Base-by-base conservation (phyloP, 1,139 yeast genomes). In the Wickerhamomyces sp. region DNA sequence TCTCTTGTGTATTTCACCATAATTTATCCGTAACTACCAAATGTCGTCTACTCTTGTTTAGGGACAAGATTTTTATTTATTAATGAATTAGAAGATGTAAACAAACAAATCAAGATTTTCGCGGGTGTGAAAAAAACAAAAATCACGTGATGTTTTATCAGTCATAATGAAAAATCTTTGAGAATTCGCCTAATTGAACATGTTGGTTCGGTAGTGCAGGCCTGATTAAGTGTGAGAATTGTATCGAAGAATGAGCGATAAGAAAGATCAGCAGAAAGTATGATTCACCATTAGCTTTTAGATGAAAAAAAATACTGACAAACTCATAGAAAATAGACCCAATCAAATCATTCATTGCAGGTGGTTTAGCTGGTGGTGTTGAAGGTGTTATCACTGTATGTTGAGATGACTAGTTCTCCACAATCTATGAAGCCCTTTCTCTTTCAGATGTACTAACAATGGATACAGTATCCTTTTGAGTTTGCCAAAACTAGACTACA, bases 401-500 rank as follows among this genome's bases (percentile, higher is more conserved):
- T 49, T 18, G 5, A 18, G 23, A 3, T 18, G 23, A 18, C 23
- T 18, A 4, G 23, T 18, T 4, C 23, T 18, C 5, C 23, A 18
- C 23, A 18, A 18, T 18, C 23, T 3, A 18, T 18, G 23, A 18
- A 4, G 5, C 23, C 23, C 4, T 18, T 5, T 5, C 23, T 18
- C 23, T 18, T 18, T 18, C 23, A 18, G 23, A 18, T 18, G 23
- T 18, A 18, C 23, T 18, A 18, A 18, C 23, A 18, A 18, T 13
- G 36, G 14, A 15, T 6, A 37, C 54, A 64, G 55, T 93, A 90
- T 63, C 99, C 99, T 1, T 93, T 93, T 65, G 99, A 93, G 65
- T 93, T 91, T 68, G 96, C 98, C 39, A 93, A 93, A 63, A 93
- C 99, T 7, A 72, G 98, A 51, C 74, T 93, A 41, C 99, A 93